These are phyloP conservation scores for Astrothelium subdiscretum DNA, from an alignment of 495 filamentous ascomycete genomes.

Conservation along the genomic window DNA sequence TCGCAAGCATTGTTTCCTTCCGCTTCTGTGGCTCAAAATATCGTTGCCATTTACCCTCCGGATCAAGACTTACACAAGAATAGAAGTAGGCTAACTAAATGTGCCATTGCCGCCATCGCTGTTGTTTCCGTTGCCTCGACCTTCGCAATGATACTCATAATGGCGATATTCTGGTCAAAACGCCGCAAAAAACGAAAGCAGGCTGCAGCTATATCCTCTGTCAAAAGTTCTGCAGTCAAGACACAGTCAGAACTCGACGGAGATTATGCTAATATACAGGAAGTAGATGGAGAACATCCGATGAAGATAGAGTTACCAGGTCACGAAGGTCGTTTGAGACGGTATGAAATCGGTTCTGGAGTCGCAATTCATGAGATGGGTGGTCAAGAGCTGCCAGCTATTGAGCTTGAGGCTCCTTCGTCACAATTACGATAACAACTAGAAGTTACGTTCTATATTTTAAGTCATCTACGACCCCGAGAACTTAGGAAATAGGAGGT, in stretches of 20 bases:
- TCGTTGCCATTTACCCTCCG: conserved; percentile 2
- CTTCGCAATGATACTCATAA: background rate
- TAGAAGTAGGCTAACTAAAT: background rate
- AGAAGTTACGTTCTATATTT: no score
- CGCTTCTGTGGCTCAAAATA: background rate
- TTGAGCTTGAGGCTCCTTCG: background rate
- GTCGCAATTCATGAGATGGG: background rate
- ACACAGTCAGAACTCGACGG: background rate
- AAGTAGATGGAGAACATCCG: background rate
- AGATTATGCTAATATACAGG: background rate
- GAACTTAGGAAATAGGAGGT: no score
- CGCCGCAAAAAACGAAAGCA: background rate
- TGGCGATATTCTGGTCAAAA: background rate
- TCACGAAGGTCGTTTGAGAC: background rate
- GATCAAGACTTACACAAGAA: background rate
- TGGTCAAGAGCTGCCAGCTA: background rate
- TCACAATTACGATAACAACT: background rate
- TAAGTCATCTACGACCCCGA: no score
- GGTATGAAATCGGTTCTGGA: background rate
- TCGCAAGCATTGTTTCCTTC: conserved; percentile 9
- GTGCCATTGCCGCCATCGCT: background rate
- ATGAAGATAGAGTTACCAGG: background rate
- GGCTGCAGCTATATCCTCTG: background rate
- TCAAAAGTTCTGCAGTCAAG: background rate
- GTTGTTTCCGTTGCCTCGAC: background rate